Evolutionary conservation across 257 asterid species (phyloP), one percentile per base, ranked within the genome.

Genomic region (Craterostigma plantagineum): DNA sequence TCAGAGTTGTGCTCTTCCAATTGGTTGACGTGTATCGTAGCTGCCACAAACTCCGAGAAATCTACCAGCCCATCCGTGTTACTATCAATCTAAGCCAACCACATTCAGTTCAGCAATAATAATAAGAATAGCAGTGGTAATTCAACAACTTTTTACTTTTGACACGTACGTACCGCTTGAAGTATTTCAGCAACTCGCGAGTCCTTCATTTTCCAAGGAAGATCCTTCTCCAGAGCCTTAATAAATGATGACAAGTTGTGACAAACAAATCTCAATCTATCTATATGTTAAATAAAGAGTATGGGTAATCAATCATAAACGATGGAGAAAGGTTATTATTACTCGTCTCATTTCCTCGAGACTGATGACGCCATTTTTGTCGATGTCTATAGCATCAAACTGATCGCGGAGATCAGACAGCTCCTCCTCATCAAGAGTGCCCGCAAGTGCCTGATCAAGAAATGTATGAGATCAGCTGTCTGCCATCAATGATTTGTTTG

Each of bases 341-440:
- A 79, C 99, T 91, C 70, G 94, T 69, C 99, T 76, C 99, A 90
- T 83, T 73, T 90, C 99, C 55, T 90, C 99, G 33, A 90, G 96
- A 57, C 85, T 90, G 57, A 90, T 90, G 65, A 68, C 66, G 39
- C 99, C 99, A 61, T 71, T 90, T 71, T 90, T 83, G 57, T 90
- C 99, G 52, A 90, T 77, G 41, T 90, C 99, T 49, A 90, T 90
- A 16, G 99, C 94, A 67, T 78, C 83, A 67, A 90, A 90, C 70
- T 90, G 99, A 60, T 83, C 99, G 9, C 75, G 74, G 42, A 77
- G 65, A 76, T 79, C 83, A 34, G 96, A 65, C 65, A 83, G 56
- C 67, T 83, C 99, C 65, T 75, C 94, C 49, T 67, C 94, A 42
- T 69, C 96, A 35, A 90, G 79, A 17, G 99, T 83, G 72, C 87